Evolutionary conservation across 23 red algal genomes (phyloP), one percentile per base, ranked within the genome.

Genomic region (Gracilaria domingensis): DNA sequence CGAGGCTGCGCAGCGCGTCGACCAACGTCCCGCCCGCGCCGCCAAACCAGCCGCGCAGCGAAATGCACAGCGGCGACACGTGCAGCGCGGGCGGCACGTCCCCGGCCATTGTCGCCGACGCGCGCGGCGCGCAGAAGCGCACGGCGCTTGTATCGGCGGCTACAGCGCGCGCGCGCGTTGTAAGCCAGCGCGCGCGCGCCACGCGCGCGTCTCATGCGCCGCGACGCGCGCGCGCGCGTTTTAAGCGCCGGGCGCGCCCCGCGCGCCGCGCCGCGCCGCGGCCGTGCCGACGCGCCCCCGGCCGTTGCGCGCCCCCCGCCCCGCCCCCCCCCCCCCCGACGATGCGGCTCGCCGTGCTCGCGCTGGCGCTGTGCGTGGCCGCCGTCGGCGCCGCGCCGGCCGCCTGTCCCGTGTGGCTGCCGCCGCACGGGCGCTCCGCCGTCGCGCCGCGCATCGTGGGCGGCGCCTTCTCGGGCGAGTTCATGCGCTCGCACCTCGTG

Each of bases 361-460:
- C 67, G 3, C 28, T 42, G 23, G 35, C 34, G 33, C 35, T 5
- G 35, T 35, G 8, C 59, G 23, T 24, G 4, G 33, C 44, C 35
- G 35, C 38, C 35, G 16, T 4, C 35, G 28, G 8, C 62, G 59
- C 67, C 67, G 35, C 33, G 35, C 20, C 38, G 16, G 4, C 13
- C 1, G 3, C 2, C 5, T 25, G 13, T 4, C 35, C 28, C 6
- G 8, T n/a, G 18, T 18, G 6, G 23, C 33, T 16, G 33, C 67
- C 67, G 67, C 67, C 67, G 16, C 21, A 0, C 33, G 18, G 36
- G 35, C 35, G 13, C 28, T 70, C n/a, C 65, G 30, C 30, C 65
- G 28, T 12, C 65, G 30, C 25, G 17, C 67, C 67, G 35, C 67
- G 67, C 38, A 73, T 73, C 35, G 67, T 73, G 35, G 67, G 67